Base-by-base conservation (phyloP, 1,139 yeast genomes). In the Taiozyma sp. region DNA sequence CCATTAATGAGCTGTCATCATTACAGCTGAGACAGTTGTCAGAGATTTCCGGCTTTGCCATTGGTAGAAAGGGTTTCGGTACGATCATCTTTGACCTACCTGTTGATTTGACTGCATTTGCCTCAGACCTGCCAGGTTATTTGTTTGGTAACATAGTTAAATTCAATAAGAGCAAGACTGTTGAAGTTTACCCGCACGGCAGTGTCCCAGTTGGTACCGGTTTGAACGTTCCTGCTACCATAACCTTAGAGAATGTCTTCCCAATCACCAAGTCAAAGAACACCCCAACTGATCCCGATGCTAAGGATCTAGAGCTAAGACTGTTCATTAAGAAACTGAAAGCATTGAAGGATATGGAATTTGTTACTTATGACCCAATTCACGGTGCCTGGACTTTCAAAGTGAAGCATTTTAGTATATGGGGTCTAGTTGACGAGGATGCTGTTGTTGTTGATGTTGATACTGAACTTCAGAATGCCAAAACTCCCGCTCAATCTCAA, bases 361-460 rank as follows among this genome's bases (percentile, higher is more conserved):
- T 86, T 65, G 73, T 91, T 10, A 84, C 92, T 4, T 91, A 85
- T 64, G 92, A 87, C 61, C 92, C 91, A 1, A 75, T 81, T 24
- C 79, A 81, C n/a, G 88, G 88, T 27, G 69, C 79, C 8, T 91
- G 93, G 91, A 83, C 87, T 0, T 91, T 90, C 68, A 80, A 76
- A 60, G 98, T 93, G 1, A 83, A 87, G 57, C 99, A 93, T 71
- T 93, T 93, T 63, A 90, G 97, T 70, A 80, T 87, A 8, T 93
- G 97, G 97, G 98, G 98, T 4, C 70, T 93, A 46, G 77, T 85
- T 23, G 91, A 85, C 53, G 87, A 83, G 29, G 83, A 79, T 44
- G 85, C 81, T 52, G 80, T 75, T 8, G 81, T 80, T 40, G 77
- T 77, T 39, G 83, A 78, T 51, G 75, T 66, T 52, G 70, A 70